phyloP scores from a whole-genome alignment of 2,329 filamentous ascomycete genomes.

The Colletotrichum sp. region DNA sequence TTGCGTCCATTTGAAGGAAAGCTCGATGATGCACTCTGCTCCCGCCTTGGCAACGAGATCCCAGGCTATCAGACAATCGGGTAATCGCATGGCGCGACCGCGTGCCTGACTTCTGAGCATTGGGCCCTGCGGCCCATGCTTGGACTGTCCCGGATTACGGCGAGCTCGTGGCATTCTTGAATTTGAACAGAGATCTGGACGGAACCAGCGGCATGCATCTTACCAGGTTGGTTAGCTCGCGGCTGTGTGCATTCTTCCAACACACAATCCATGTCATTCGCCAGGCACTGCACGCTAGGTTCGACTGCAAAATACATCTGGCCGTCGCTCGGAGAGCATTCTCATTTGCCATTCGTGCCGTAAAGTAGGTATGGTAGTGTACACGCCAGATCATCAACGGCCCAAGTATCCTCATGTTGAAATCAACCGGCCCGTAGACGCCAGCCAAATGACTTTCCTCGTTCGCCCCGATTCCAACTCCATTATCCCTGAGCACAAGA shows the following conservation, averaged over 20 bases:
- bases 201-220: background rate
- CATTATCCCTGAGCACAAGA: constrained; percentile 18
- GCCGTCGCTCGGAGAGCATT: background rate
- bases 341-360: background rate
- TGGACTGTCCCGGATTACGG: background rate
- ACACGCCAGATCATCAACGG: background rate
- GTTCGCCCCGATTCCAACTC: constrained; percentile 8
- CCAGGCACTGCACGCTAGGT: background rate
- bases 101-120: background rate
- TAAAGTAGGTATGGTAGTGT: background rate
- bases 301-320: background rate
- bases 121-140: background rate
- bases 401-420: background rate
- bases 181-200: background rate
- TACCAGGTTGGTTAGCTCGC: background rate
- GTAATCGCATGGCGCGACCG: background rate
- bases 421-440: background rate
- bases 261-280: background rate
- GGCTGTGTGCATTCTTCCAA: background rate
- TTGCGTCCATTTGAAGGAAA: background rate
- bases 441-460: background rate
- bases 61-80: background rate
- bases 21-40: background rate
- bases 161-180: background rate
- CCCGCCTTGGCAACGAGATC: background rate